A percentile compares a stretch with the other conserved stretches of the same genome.
These are phyloP conservation scores for Elymus sibiricus DNA, from an alignment of 176 grass and related monocot genomes.

Conservation along the genomic window DNA sequence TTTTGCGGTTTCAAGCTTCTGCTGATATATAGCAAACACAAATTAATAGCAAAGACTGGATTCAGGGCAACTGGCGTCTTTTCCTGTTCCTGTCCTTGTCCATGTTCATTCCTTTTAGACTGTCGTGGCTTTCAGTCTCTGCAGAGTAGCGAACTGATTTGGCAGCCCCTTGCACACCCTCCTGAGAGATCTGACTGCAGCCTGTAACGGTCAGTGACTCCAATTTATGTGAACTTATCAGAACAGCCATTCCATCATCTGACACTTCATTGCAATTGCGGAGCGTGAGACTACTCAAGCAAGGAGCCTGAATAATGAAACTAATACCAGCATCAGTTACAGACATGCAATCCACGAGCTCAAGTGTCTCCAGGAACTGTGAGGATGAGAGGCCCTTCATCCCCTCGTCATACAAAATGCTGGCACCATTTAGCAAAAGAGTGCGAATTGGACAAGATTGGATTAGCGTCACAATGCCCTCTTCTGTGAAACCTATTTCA, in stretches of 20 bases:
- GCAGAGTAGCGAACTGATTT: constrained; percentile 25
- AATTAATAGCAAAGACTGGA: background rate
- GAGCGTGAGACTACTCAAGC: constrained; percentile 45
- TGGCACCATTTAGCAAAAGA: constrained; percentile 44
- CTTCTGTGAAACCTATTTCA: constrained; percentile 42
- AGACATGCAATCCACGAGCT: constrained; percentile 39
- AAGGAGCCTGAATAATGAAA: background rate
- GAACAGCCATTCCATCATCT: constrained; percentile 27
- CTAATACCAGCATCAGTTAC: constrained; percentile 43
- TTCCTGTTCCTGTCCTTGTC: background rate
- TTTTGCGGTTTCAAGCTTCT: background rate
- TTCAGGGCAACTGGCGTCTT: background rate
- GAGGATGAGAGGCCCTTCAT: constrained; percentile 39
- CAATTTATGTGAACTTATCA: constrained; percentile 34
- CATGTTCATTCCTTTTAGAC: constrained; percentile 12
- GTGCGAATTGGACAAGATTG: constrained; percentile 42
- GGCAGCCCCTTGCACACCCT: constrained; percentile 45
- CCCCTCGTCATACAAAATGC: constrained; percentile 38
- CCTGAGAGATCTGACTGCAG: constrained; percentile 38
- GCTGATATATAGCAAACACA: background rate
- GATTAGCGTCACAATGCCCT: constrained; percentile 43
- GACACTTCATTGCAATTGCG: constrained; percentile 37
- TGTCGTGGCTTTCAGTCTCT: background rate
- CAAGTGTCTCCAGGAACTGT: constrained; percentile 39
- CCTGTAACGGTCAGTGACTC: constrained; percentile 37